Evolutionary conservation across 192 early-diverging fungal genomes (phyloP).

Genomic region (Entomortierella chlamydospora): DNA sequence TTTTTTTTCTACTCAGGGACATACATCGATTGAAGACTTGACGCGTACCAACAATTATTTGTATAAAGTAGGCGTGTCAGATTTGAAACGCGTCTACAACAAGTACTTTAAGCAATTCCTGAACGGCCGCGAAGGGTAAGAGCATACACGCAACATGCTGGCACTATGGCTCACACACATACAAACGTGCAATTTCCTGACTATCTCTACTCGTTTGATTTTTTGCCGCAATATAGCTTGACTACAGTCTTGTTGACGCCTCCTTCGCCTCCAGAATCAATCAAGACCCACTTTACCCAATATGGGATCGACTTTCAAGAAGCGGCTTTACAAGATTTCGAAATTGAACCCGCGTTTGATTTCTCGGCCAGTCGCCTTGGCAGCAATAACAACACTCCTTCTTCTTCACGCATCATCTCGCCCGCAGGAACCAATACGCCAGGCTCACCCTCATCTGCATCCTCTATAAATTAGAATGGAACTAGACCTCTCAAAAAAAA

Average conservation of each 20-base stretch:
- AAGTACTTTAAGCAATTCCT: slow-evolving; percentile 73
- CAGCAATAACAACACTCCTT: not conserved
- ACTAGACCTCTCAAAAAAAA: too few relatives aligned
- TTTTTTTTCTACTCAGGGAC: slow-evolving; percentile 58
- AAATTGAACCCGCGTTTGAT: slow-evolving; percentile 40
- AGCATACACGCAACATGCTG: too few relatives aligned
- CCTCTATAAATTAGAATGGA: not conserved
- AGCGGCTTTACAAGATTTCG: slow-evolving; percentile 35
- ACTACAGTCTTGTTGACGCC: slow-evolving; percentile 50
- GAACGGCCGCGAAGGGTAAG: slow-evolving; percentile 43
- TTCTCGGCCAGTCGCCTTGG: slow-evolving; percentile 10
- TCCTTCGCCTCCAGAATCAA: slow-evolving; percentile 45
- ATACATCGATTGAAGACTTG: slow-evolving; percentile 65
- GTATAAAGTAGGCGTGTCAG: slow-evolving; percentile 59
- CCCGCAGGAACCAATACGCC: slow-evolving; percentile 25
- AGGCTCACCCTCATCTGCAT: slow-evolving; percentile 11
- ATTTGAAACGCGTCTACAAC: slow-evolving; percentile 66
- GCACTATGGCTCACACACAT: too few relatives aligned
- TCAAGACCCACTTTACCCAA: slow-evolving; percentile 50
- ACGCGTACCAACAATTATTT: slow-evolving; percentile 52
- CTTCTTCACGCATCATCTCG: slow-evolving; percentile 26
- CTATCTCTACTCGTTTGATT: not conserved
- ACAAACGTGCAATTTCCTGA: too few relatives aligned
- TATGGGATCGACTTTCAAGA: slow-evolving; percentile 50
- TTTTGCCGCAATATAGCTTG: slow-evolving; percentile 4